Evolutionary conservation across 2,329 filamentous ascomycete genomes (phyloP), one percentile per base, ranked within the genome.

Genomic region (Scedosporium boydii): DNA sequence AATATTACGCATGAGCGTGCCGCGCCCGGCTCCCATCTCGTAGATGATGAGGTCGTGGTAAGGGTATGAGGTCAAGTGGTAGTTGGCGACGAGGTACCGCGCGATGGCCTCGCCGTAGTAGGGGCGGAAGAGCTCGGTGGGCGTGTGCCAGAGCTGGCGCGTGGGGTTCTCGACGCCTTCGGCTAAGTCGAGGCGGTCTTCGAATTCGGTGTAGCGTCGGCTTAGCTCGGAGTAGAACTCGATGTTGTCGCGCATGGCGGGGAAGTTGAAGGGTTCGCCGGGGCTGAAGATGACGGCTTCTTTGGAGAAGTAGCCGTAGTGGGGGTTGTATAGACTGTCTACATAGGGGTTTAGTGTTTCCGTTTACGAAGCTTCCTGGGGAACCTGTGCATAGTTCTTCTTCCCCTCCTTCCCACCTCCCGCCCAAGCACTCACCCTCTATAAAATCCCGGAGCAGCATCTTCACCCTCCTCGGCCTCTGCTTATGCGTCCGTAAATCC

Each of bases 381-480:
- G 68, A 46, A 69, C 70, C 64, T 72, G 69, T 67, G 70, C 71
- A 66, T 71, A 73, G 64, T n/a, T 51, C 46, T 18, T 56, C 53
- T 56, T 56, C 23, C 23, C 53, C 21, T 12, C 21, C 51, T 12
- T 55, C 23, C 51, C 9, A 18, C 51, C 46, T 23, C 10, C 46
- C 9, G 6, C 14, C 18, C 26, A 34, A 5, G 21, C 23, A 21
- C 48, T 44, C 69, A 92, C 90, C 93, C 74, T 99, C 95, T 71
- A 99, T 95, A 72, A 99, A 99, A 80, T 99, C 96, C 67, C 96
- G 85, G 72, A 96, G 90, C 70, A 97, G 78, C 95, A 99, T 99
- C 83, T 96, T 97, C 67, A 96, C 93, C 73, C 89, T 84, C 70
- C 84, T 85, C 55, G 95, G 95, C 70, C 95, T 81, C 71, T 96